Evolutionary conservation across 768 basidiomycete genomes (phyloP).

Genomic region (Boletus rufocinnamomeus): DNA sequence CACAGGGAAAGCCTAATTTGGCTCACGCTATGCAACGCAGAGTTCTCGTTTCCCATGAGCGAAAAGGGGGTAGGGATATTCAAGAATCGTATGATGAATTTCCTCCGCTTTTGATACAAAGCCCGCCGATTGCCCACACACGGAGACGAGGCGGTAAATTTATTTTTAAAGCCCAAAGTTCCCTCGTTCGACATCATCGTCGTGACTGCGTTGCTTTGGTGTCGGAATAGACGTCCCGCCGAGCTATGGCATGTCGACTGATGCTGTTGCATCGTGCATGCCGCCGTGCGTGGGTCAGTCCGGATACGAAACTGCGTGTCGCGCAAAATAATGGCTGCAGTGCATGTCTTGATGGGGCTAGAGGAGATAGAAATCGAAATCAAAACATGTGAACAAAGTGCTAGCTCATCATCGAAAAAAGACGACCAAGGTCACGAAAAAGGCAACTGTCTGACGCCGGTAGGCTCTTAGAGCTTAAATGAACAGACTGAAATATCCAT

Average conservation of each 20-base stretch:
- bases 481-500: background rate
- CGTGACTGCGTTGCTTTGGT: background rate
- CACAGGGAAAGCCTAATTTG: constrained; percentile 2
- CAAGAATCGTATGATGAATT: background rate
- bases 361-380: background rate
- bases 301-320: background rate
- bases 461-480: background rate
- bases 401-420: background rate
- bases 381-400: background rate
- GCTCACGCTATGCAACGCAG: constrained; percentile 1
- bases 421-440: background rate
- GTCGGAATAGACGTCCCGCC: background rate
- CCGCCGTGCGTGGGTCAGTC: background rate
- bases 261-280: background rate
- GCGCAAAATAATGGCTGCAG: background rate
- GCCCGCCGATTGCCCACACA: background rate
- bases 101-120: background rate
- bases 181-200: background rate
- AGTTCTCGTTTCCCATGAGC: background rate
- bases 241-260: background rate
- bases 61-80: background rate
- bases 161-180: background rate
- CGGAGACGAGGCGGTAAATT: background rate
- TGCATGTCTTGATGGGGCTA: constrained; percentile 4
- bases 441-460: background rate